phyloP scores from a whole-genome alignment of 1,139 yeast genomes.

The Yamadazyma jaroonii region DNA sequence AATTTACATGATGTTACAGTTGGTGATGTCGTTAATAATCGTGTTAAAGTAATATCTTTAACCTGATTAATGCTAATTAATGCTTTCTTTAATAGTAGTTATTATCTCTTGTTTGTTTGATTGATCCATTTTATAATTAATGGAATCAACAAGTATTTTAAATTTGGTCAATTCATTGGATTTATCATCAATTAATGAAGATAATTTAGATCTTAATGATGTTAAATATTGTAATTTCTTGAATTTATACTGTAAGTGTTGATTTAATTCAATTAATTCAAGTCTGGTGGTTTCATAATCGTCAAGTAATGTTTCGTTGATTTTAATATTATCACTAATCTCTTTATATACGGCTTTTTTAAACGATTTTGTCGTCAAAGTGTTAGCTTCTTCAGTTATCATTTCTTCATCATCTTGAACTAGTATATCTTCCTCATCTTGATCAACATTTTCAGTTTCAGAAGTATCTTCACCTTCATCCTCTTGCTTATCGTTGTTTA shows the following conservation, averaged over 20 bases:
- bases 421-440: slow-evolving; percentile 2
- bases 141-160: slow-evolving; percentile 27
- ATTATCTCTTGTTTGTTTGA: slow-evolving; percentile 8
- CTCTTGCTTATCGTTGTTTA: slow-evolving; percentile 5
- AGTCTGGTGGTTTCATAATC: slow-evolving; percentile 24
- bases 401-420: slow-evolving; percentile 16
- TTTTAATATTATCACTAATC: slow-evolving; percentile 9
- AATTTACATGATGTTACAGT: not conserved
- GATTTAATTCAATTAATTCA: slow-evolving; percentile 17
- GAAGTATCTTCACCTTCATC: slow-evolving; percentile 1
- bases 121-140: slow-evolving; percentile 14
- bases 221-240: slow-evolving; percentile 28
- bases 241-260: slow-evolving; percentile 21
- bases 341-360: slow-evolving; percentile 8
- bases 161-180: slow-evolving; percentile 27
- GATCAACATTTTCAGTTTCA: not conserved
- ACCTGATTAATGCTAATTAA: not conserved
- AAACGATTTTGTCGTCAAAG: slow-evolving; percentile 1
- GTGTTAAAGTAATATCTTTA: too few relatives aligned
- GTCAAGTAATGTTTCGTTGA: slow-evolving; percentile 15
- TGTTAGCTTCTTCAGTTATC: slow-evolving; percentile 3
- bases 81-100: slow-evolving; percentile 5
- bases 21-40: too few relatives aligned
- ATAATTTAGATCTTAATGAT: slow-evolving; percentile 17
- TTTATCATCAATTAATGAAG: slow-evolving; percentile 20